Evolutionary conservation across 1,284 basidiomycete species (phyloP).

Genomic region (Cutaneotrichosporon dermatis): DNA sequence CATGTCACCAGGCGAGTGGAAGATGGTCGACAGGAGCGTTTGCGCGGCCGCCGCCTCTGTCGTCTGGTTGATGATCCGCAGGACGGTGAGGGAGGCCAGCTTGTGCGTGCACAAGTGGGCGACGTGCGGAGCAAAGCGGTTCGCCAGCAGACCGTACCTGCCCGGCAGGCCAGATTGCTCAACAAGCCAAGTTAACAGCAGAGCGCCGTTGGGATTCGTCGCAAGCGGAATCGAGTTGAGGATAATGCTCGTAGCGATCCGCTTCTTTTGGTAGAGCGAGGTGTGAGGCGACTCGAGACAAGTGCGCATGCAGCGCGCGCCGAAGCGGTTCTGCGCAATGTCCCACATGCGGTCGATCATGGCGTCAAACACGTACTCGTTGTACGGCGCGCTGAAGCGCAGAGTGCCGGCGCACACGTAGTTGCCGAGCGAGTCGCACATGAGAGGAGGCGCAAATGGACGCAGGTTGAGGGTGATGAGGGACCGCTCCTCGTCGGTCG

Average conservation of each 20-base stretch:
- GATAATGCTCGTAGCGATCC: conserved; percentile 88
- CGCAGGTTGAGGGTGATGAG: conserved; percentile 81
- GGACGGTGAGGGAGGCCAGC: conserved; percentile 86
- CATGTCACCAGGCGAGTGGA: conserved; percentile 76
- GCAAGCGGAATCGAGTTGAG: conserved; percentile 96
- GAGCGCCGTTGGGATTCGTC: conserved; percentile 93
- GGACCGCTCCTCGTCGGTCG: conserved; percentile 78
- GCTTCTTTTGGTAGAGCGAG: conserved; percentile 81
- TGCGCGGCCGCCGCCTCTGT: conserved; percentile 75
- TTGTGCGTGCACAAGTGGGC: conserved; percentile 98
- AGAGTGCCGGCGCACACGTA: conserved; percentile 86
- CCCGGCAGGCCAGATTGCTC: conserved; percentile 91
- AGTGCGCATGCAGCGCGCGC: conserved; percentile 94
- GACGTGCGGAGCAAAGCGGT: conserved; percentile 91
- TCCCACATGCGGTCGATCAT: conserved; percentile 99
- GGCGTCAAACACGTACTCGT: conserved; percentile 95
- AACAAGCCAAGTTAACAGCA: conserved; percentile 92
- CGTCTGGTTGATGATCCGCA: conserved; percentile 89
- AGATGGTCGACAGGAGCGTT: conserved; percentile 71
- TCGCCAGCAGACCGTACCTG: conserved; percentile 84
- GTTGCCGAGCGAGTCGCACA: conserved; percentile 95
- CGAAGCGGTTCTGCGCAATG: conserved; percentile 85
- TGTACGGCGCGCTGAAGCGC: conserved; percentile 79
- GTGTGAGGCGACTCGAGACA: conserved; percentile 88
- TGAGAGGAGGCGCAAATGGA: conserved; percentile 86